Evolutionary conservation across 306 rosid genomes (phyloP).

Genomic region (Fagus crenata): DNA sequence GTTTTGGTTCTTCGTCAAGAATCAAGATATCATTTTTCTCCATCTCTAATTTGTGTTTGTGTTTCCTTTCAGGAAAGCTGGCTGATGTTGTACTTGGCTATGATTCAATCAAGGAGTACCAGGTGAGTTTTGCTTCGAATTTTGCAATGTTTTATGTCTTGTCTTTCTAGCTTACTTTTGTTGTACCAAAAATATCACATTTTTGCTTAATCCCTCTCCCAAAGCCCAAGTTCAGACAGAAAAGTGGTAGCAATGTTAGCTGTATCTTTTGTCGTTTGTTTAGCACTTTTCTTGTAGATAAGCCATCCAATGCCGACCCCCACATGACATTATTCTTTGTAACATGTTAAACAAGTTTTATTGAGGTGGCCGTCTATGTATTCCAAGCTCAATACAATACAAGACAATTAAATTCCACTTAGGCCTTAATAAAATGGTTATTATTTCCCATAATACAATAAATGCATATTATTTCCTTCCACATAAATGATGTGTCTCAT

Average conservation of each 20-base stretch:
- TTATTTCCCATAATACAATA: too few relatives aligned
- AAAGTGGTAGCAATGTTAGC: conserved; percentile 22
- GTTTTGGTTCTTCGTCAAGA: background rate
- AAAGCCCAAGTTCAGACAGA: background rate
- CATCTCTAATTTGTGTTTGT: background rate
- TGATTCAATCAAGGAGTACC: conserved; percentile 60
- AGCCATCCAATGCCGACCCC: background rate
- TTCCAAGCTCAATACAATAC: background rate
- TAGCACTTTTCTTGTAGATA: background rate
- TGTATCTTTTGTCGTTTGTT: background rate
- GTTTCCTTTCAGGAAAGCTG: conserved; percentile 52
- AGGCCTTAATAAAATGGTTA: background rate
- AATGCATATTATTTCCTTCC: too few relatives aligned
- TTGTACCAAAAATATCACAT: background rate
- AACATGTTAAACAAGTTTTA: background rate
- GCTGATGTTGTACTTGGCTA: conserved; percentile 82
- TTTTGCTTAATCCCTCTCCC: background rate
- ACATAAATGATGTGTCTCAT: too few relatives aligned
- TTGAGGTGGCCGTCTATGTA: background rate
- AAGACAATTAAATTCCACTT: too few relatives aligned
- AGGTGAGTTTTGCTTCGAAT: conserved; percentile 34
- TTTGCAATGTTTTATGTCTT: background rate
- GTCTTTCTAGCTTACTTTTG: background rate
- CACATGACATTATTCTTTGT: too few relatives aligned
- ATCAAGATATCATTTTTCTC: background rate